A percentile compares a stretch with the other conserved stretches of the same genome.
Conservation (phyloP, 2,329 filamentous ascomycete genomes). For the Fusarium sulawesiense region DNA sequence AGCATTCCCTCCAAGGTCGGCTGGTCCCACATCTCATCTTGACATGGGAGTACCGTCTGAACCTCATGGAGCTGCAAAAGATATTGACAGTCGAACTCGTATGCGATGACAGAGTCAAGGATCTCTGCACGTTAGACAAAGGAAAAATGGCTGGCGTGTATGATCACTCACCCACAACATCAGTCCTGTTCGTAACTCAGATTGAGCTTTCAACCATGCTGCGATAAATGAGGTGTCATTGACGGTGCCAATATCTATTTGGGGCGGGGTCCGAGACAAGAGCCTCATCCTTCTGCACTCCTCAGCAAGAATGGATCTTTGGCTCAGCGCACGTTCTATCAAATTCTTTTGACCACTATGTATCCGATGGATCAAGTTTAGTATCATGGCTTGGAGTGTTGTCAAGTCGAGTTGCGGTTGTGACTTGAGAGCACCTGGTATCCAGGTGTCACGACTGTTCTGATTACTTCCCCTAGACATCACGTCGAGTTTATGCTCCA, state of each 20-base stretch:
- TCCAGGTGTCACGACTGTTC: background rate
- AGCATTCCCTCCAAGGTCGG: constrained; percentile 2
- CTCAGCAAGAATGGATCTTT: constrained; percentile 8
- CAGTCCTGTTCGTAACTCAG: constrained; percentile 12
- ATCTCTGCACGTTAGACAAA: constrained; percentile 3
- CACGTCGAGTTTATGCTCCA: background rate
- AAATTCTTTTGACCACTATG: constrained; percentile 7
- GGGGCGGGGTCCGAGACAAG: background rate
- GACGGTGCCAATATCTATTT: background rate
- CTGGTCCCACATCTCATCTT: constrained; percentile 11
- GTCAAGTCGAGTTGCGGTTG: background rate
- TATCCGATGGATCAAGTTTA: constrained; percentile 5
- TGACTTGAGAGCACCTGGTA: background rate
- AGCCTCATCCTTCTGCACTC: constrained; percentile 16
- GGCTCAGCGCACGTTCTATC: background rate
- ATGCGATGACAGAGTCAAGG: constrained; percentile 15
- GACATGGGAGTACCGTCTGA: constrained; percentile 8
- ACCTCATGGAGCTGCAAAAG: constrained; percentile 20
- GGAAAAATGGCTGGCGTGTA: too few species aligned
- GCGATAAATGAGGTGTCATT: background rate
- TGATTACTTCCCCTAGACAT: background rate
- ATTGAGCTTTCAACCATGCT: constrained; percentile 14
- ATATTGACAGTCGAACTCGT: constrained; percentile 17
- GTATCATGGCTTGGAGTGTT: constrained; percentile 10
- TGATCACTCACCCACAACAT: constrained; percentile 22